Percentiles rank a stretch among this genome's conserved stretches.
Evolutionary conservation across 202 grass and related monocot species (phyloP).

Genomic region (Saccharum hybrid): DNA sequence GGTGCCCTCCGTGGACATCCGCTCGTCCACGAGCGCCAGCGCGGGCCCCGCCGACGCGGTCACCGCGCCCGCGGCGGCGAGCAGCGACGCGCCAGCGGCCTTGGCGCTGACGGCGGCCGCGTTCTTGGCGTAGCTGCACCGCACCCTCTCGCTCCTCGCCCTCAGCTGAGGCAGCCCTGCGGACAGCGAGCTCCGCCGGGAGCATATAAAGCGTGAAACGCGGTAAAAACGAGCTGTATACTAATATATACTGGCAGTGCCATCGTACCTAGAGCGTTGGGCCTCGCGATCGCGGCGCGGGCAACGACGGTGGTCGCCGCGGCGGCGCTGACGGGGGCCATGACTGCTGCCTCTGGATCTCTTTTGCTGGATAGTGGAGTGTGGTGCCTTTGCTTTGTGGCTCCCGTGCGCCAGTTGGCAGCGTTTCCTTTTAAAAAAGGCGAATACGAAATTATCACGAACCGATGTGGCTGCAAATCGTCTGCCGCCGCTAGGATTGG

Average conservation of each 20-base stretch:
- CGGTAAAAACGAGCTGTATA: neutral
- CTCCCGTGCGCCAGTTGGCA: constrained; percentile 33
- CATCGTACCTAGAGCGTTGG: constrained; percentile 50
- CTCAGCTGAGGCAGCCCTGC: constrained; percentile 71
- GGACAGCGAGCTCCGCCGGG: neutral
- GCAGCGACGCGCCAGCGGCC: constrained; percentile 50
- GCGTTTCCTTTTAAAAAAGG: constrained; percentile 43
- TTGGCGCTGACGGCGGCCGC: constrained; percentile 30
- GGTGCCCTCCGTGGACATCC: constrained; percentile 91
- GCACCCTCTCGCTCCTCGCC: constrained; percentile 57
- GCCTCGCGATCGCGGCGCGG: constrained; percentile 48
- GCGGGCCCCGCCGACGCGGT: constrained; percentile 58
- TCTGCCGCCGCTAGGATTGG: constrained; percentile 48
- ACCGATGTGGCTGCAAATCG: constrained; percentile 34
- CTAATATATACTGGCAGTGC: too few species aligned
- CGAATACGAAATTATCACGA: constrained; percentile 38
- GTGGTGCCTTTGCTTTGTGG: constrained; percentile 11
- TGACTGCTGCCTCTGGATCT: constrained; percentile 37
- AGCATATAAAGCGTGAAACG: neutral
- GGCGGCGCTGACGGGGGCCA: constrained; percentile 69
- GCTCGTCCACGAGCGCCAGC: constrained; percentile 84
- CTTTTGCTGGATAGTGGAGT: constrained; percentile 32
- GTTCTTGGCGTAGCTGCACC: constrained; percentile 66
- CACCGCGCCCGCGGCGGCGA: constrained; percentile 52
- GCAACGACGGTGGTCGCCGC: constrained; percentile 56